Evolutionary conservation across 495 filamentous ascomycete genomes (phyloP), one percentile per base, ranked within the genome.

Genomic region (Neurospora tetrasperma): DNA sequence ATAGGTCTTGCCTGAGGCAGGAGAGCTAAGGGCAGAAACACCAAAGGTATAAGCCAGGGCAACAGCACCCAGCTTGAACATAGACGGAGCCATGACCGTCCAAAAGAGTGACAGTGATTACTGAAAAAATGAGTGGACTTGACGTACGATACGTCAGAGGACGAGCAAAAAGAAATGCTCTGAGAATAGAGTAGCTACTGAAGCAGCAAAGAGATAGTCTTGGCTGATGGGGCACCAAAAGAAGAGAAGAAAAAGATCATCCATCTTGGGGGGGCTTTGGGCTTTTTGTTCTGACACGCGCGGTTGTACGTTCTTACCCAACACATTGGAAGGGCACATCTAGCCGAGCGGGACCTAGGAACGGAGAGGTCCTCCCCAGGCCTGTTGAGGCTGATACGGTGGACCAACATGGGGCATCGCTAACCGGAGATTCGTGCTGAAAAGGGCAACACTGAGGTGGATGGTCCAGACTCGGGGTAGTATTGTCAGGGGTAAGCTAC

Each of bases 81-180:
- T 54, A 42, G 84, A 84, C 9, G 84, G 80, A 75, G 84, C 80
- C 84, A 86, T 86, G 38, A 74, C 70, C 73, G 77, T 72, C 72
- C 70, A 73, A 75, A 72, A 76, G 73, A 66, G 43, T 66, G 48
- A 72, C 48, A 70, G 38, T 54, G 68, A 75, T 68, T 23, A 71
- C 54, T 62, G 38, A 84, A 84, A 72, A 82, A 85, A 75, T 78
- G 84, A 75, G 54, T 62, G 54, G 54, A 31, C 76, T 82, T 71
- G 84, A 86, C 84, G 84, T 82, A 72, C 77, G 78, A 80, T 81
- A 85, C 84, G 84, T 85, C 84, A 80, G 74, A 79, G 79, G 81
- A 82, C 78, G 80, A 84, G 81, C 79, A 79, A 77, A 76, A 75
- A 73, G 59, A 66, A 46, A 78, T 82, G 80, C 80, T 82, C 80